phyloP scores from a whole-genome alignment of 345 rosid species.

The Acer campestre region DNA sequence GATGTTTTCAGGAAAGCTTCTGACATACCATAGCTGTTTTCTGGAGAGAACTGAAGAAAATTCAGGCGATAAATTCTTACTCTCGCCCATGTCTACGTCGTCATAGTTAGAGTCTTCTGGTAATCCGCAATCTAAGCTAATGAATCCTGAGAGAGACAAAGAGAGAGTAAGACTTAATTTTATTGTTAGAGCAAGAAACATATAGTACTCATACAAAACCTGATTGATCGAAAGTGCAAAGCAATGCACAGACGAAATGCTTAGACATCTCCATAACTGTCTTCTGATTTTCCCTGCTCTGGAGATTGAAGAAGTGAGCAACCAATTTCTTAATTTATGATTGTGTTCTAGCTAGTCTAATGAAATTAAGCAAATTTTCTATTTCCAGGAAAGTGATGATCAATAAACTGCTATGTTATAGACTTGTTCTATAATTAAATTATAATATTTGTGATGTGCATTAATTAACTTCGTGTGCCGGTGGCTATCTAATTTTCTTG shows the following conservation, averaged over 20 bases:
- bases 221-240: slow-evolving; percentile 34
- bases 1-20: too few relatives aligned
- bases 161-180: not conserved
- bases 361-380: too few relatives aligned
- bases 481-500: too few relatives aligned
- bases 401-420: too few relatives aligned
- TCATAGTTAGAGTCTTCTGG: slow-evolving; percentile 28
- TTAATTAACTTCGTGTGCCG: too few relatives aligned
- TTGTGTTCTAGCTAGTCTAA: too few relatives aligned
- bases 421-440: too few relatives aligned
- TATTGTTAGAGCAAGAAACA: not conserved
- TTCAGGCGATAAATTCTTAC: slow-evolving; percentile 4
- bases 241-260: slow-evolving; percentile 9
- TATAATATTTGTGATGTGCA: too few relatives aligned
- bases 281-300: not conserved
- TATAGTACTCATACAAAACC: slow-evolving; percentile 32
- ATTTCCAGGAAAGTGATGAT: too few relatives aligned
- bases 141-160: slow-evolving; percentile 28
- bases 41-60: not conserved
- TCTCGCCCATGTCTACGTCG: slow-evolving; percentile 34
- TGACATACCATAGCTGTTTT: slow-evolving; percentile 20
- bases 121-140: slow-evolving; percentile 43
- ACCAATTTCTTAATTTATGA: too few relatives aligned
- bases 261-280: not conserved
- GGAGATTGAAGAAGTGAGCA: not conserved